Evolutionary conservation across 768 basidiomycete genomes (phyloP), one percentile per base, ranked within the genome.

Genomic region (Punctularia strigosozonata): DNA sequence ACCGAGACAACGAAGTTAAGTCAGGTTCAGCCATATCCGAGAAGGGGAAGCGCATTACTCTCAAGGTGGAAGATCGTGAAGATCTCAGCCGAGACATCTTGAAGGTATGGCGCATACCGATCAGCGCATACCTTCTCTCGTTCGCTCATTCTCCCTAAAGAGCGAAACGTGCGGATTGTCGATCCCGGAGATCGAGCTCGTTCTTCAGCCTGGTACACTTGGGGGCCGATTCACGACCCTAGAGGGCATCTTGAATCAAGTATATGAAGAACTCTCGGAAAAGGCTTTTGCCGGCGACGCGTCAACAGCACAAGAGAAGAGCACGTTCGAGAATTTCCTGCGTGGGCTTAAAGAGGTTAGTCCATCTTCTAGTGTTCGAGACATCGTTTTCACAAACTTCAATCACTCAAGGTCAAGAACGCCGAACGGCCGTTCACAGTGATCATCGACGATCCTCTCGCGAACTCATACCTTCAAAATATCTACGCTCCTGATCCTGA

Each of bases 221-320:
- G 95, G 95, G 10, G 95, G 95, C 6, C 75, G 95, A 7, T 99
- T 99, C 65, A 99, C 95, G 0, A 99, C 95, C 0, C 68, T 98
- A 17, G 95, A 99, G 59, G 95, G 95, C 17, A 80, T 98, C 39
- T 68, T 99, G 25, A 74, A 86, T 42, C 95, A 98, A 52, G 73
- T 99, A 2, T 90, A 94, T 63, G 91, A 94, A 44, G 94, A 99
- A 54, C 74, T 99, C 7, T 81, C 81, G 21, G 80, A 82, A 43
- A 97, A 97, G 53, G 77, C 82, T 10, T 80, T 92, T 53, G 66
- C 79, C 1, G 86, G 87, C 18, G 88, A 90, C 55, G 73, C 82
- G 18, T 49, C 46, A 4, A 56, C 60, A 6, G 52, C 49, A 31
- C 65, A 64, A 24, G 73, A 75, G 40, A 68, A 69, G 42, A 57